Conservation (phyloP, 208 protist species). For the Jaenimonas drosophilae region DNA sequence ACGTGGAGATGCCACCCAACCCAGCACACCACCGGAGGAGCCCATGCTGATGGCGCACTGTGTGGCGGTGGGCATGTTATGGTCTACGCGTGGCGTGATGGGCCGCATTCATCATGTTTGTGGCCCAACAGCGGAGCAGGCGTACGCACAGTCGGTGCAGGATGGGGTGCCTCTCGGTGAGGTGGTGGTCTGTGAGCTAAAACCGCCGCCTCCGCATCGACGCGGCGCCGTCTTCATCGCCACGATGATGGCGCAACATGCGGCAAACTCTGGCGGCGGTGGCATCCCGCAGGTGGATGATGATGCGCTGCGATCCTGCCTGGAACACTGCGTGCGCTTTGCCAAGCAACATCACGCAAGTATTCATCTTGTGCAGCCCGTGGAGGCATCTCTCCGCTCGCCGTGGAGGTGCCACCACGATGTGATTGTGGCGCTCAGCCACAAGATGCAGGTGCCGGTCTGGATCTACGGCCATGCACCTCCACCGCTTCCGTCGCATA, state of each 20-base stretch:
- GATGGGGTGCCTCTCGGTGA: slow-evolving; percentile 14
- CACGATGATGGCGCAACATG: slow-evolving; percentile 23
- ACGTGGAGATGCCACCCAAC: slow-evolving; percentile 12
- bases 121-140: slow-evolving; percentile 13
- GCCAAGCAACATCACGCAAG: slow-evolving; percentile 13
- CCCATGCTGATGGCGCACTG: slow-evolving; percentile 23
- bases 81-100: slow-evolving; percentile 37
- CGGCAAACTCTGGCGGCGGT: slow-evolving; percentile 6
- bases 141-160: slow-evolving; percentile 16
- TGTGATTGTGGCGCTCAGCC: no score
- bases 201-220: slow-evolving; percentile 1
- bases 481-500: no score
- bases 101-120: slow-evolving; percentile 16
- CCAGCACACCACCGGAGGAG: slow-evolving; percentile 8
- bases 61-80: slow-evolving; percentile 17
- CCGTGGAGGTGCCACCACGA: no score
- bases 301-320: slow-evolving; percentile 10
- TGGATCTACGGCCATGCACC: no score
- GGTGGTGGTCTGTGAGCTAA: slow-evolving; percentile 21
- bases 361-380: slow-evolving; percentile 20
- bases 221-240: slow-evolving; percentile 27
- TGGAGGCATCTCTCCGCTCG: no score
- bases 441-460: no score
- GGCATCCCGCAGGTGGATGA: slow-evolving; percentile 17
- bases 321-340: slow-evolving; percentile 11